Evolutionary conservation across 805 yeast genomes (phyloP), one percentile per base, ranked within the genome.

Genomic region (Ogataea siamensis): DNA sequence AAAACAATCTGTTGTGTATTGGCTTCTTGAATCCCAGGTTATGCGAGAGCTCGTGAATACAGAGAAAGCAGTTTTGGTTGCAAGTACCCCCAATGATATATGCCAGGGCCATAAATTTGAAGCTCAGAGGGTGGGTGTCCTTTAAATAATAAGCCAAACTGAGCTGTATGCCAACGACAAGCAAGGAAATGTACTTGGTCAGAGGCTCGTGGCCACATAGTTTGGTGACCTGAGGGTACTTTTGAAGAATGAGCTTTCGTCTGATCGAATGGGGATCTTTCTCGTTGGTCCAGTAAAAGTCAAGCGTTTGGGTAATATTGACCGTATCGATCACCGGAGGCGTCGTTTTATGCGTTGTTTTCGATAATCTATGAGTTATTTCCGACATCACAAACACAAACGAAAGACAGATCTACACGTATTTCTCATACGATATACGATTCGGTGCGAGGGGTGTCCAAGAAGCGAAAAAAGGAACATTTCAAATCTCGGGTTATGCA

Each of bases 1-100:
- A 75, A 54, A 82, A 87, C 16, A 87, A 55, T 57, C 85, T 80
- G 63, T 88, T 88, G 58, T 80, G 75, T 2, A 86, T 28, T 0
- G 96, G 94, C 47, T 74, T 77, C 51, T 76, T 83, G 73, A 88
- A 88, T 2, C 85, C 85, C 37, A 88, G 67, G 57, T 88, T 88
- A 62, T 88, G 97, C 24, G 83, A 77, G 36, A 87, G 68, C 59
- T 88, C 97, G 62, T 88, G 97, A 50, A 88, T 87, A 18, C 94
- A 91, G 46, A 88, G 67, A 56, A 87, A 88, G 27, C 84, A 63
- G 53, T 89, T 88, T 56, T 89, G 95, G 57, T 79, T 82, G 38
- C 85, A 74, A 7, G 95, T 85, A 11, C 93, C 96, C 2, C 96
- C 97, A 36, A 88, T 68, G 14, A 83, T 62, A 53, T 88, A 88